Evolutionary conservation across 1,284 basidiomycete genomes (phyloP), one percentile per base, ranked within the genome.

Genomic region (Mycena sp.): DNA sequence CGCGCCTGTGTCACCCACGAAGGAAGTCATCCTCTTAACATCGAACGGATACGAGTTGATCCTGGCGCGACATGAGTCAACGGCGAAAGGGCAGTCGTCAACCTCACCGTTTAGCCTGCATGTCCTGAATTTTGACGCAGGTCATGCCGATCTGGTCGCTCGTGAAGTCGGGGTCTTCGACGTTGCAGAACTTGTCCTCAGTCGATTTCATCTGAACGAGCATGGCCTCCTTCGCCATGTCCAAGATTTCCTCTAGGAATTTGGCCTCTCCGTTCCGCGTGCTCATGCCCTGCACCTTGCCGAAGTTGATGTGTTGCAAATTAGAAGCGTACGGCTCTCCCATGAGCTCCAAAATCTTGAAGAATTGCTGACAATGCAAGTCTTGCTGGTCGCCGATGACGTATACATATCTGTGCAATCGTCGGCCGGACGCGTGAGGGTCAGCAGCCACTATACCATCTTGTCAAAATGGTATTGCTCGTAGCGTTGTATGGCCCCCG

Each of bases 41-140:
- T 62, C 54, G 48, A 65, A 65, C 6, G 53, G 30, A 23, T 65
- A 65, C 3, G 63, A 44, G 37, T 61, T 61, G 35, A 65, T 62
- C 43, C 64, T 63, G 29, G 11, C 48, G n/a, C 14, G 40, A 29
- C 2, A 26, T 26, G 29, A 23, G 17, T 29, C 19, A 30, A 48
- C 6, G 4, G 45, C n/a, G n/a, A n/a, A 14, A 54, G 26, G 21
- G 16, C 5, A 21, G 29, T 21, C 37, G 11, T 14, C 46, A 57
- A 30, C n/a, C 30, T 26, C 16, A 63, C 64, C 63, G 61, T 50
- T 64, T 64, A 2, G 63, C 58, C 21, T 53, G 49, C 63, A 64
- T 61, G 26, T 64, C 63, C 58, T 64, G 63, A 35, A 64, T 64
- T 38, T 65, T 65, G 11, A 65, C 59, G 37, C 63, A 65, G n/a